A percentile compares a stretch with the other conserved stretches of the same genome.
phyloP scores from a whole-genome alignment of 768 basidiomycete genomes.

The Mycena maculata region DNA sequence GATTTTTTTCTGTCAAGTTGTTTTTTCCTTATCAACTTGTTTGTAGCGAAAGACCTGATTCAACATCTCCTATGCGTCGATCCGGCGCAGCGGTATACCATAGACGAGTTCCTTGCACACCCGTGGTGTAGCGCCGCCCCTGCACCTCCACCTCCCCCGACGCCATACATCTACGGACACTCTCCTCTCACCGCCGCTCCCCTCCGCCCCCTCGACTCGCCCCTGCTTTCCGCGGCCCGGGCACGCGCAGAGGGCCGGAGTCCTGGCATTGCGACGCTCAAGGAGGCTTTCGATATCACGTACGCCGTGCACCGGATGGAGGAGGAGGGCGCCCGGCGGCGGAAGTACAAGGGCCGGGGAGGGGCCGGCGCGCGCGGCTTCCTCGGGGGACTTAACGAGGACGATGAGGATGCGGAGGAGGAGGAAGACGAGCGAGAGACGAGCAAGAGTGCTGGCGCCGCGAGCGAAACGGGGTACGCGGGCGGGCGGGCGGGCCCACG shows the following conservation, averaged over 20 bases:
- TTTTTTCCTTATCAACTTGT: slow-evolving; percentile 8
- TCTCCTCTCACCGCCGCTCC: slow-evolving; percentile 44
- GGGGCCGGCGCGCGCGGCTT: slow-evolving; percentile 84
- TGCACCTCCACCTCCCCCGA: slow-evolving; percentile 72
- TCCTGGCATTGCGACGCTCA: slow-evolving; percentile 91
- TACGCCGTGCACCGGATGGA: slow-evolving; percentile 99
- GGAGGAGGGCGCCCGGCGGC: slow-evolving; percentile 91
- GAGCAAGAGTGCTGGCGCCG: slow-evolving; percentile 45
- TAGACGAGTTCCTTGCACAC: slow-evolving; percentile 96
- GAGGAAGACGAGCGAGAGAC: slow-evolving; percentile 60
- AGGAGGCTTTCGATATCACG: slow-evolving; percentile 98
- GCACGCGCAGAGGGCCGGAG: slow-evolving; percentile 85
- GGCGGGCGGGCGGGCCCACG: slow-evolving; percentile 50
- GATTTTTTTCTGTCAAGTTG: background rate
- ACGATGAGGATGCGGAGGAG: slow-evolving; percentile 79
- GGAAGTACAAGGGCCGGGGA: slow-evolving; percentile 82
- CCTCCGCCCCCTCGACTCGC: slow-evolving; percentile 82
- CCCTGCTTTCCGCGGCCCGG: slow-evolving; percentile 83
- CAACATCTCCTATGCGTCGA: slow-evolving; percentile 95
- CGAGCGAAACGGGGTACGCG: slow-evolving; percentile 31
- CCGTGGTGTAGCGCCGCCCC: slow-evolving; percentile 90
- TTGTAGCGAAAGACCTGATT: slow-evolving; percentile 93
- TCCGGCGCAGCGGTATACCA: slow-evolving; percentile 94
- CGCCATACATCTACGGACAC: slow-evolving; percentile 63
- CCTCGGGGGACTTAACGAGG: slow-evolving; percentile 90